These are phyloP conservation scores for Malus hybrid DNA, from an alignment of 331 rosid species.

Conservation along the genomic window DNA sequence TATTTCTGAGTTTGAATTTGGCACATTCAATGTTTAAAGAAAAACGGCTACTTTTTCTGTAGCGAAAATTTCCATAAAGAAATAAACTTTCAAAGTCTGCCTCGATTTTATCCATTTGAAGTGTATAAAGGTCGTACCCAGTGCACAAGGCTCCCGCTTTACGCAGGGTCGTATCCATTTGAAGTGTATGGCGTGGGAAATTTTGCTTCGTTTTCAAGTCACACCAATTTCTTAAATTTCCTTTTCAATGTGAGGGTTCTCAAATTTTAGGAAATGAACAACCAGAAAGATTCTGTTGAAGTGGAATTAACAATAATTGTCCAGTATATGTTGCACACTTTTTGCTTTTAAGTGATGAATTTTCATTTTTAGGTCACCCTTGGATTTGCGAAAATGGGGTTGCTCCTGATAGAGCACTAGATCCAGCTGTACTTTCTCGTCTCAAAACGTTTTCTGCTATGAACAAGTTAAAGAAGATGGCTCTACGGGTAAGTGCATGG, in stretches of 20 bases:
- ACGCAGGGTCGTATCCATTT: too few species aligned
- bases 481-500: conserved; percentile 63
- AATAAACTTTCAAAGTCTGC: too few species aligned
- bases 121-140: too few species aligned
- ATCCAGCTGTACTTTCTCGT: conserved; percentile 94
- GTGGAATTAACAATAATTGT: conserved; percentile 5
- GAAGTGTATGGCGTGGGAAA: background rate
- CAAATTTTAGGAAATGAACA: conserved; percentile 1
- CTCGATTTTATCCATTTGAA: background rate
- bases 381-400: conserved; percentile 97
- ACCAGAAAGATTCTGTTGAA: conserved; percentile 1
- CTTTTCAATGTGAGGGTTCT: background rate
- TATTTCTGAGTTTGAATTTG: background rate
- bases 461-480: conserved; percentile 99
- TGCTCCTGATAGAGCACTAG: conserved; percentile 95
- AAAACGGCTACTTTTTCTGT: background rate
- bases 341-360: conserved; percentile 5
- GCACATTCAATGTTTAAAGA: background rate
- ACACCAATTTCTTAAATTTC: background rate
- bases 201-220: background rate
- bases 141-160: too few species aligned
- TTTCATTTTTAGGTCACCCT: conserved; percentile 70
- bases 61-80: background rate
- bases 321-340: conserved; percentile 1
- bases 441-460: conserved; percentile 96